Base-by-base conservation (phyloP, 2,329 filamentous ascomycete genomes). In the Verticillium klebahnii region DNA sequence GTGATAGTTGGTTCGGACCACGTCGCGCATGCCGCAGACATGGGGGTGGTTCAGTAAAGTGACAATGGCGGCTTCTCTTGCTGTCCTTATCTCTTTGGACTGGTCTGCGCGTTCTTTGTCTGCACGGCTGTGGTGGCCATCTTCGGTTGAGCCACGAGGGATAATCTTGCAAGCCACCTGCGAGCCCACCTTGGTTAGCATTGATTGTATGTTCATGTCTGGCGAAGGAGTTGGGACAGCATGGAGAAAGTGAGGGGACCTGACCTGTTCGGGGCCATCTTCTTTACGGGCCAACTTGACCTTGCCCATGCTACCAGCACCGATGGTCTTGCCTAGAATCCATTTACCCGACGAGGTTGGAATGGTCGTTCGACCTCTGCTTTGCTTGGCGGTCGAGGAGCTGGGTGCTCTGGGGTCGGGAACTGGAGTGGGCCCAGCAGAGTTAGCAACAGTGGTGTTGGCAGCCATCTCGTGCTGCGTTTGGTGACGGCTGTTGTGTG, bases 111-210 rank as follows among this genome's bases (percentile, higher is more conserved):
- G 86, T 75, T 97, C 93, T 65, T 91, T 89, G 69, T 97, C 87
- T 65, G 85, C 86, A 64, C 81, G 83, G 70, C 78, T 87, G 67
- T 86, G 85, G 65, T 88, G 91, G 29, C 54, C 25, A 61, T 98
- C 93, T 73, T 97, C 93, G 64, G 90, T 90, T 57, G 92, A 93
- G 67, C 92, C 91, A 70, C 95, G 86, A 25, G 95, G 94, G 55
- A 99, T 93, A 69, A 99, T 98, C 78, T 99, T 99, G 75, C 97
- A 93, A 39, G 95, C 95, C 65, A 96, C 93, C 92, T 95, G 70
- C 58, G 39, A 55, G 34, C 36, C 17, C 19, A 29, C 19, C 8
- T 12, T 9, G n/a, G 23, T 57, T 34, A 52, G 39, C 17, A 17
- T 54, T 29, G 12, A 17, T 36, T 14, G 39, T 56, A 19, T 12